Evolutionary conservation across 1,139 yeast genomes (phyloP), one percentile per base, ranked within the genome.

Genomic region (Debaryomycetaceae sp.): DNA sequence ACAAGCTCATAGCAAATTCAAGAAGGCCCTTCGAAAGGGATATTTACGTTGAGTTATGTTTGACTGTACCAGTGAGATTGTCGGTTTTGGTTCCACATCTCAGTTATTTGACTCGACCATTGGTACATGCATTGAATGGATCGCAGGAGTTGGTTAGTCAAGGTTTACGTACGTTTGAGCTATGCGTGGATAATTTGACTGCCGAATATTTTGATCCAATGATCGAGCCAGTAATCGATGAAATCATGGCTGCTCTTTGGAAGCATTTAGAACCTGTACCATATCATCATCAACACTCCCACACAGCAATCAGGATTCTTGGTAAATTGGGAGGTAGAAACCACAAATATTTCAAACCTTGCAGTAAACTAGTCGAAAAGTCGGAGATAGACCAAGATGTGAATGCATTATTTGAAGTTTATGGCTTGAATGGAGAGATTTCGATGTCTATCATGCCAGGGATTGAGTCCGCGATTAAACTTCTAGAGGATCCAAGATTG

Each of bases 251-350:
- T 30, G 96, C 97, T 0, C 70, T 95, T 39, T 95, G 97, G 95
- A 85, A 82, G 51, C 95, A 93, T 54, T 68, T 95, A 52, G 85
- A 85, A 52, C 99, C 99, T 1, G 78, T 90, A 37, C 99, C 99
- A 0, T 90, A 90, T 60, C 87, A 84, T 52, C 97, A 90, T 52
- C 93, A 86, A 57, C 97, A 91, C 55, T 86, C 97, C 20, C 99
- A 95, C 59, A 89, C 97, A 0, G 93, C 98, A 0, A 83, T 93
- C 45, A 78, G 99, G 49, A 89, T 95, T 39, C 70, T 95, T 45
- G 99, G 99, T 42, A 95, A 95, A 59, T 71, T 95, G 37, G 99
- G 99, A 35, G 99, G 99, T 2, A 78, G 99, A 61, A 93, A 93
- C 57, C 84, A 97, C 54, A 82, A 86, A 43, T 89, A 88, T 60